phyloP scores from a whole-genome alignment of 192 early-diverging fungal genomes.

The Rhizophagus clarus region DNA sequence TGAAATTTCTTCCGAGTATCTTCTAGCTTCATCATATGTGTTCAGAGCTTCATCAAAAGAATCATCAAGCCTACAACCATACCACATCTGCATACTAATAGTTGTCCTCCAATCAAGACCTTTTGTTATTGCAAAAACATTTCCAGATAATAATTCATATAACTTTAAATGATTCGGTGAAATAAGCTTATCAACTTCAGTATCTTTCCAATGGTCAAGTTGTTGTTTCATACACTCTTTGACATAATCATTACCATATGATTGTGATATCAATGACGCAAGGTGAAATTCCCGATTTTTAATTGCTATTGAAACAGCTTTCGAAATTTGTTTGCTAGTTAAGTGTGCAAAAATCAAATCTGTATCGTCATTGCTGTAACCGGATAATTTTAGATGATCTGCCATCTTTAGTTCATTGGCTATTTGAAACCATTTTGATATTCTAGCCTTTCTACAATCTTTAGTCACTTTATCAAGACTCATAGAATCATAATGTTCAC shows the following conservation, averaged over 20 bases:
- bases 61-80: slow-evolving; percentile 45
- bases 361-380: slow-evolving; percentile 35
- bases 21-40: slow-evolving; percentile 35
- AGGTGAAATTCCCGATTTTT: slow-evolving; percentile 65
- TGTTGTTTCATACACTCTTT: slow-evolving; percentile 46
- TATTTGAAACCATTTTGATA: slow-evolving; percentile 61
- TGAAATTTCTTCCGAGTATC: slow-evolving; percentile 33
- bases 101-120: slow-evolving; percentile 69
- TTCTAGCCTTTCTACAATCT: not conserved
- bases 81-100: slow-evolving; percentile 67
- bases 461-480: not conserved
- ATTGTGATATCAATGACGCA: slow-evolving; percentile 78
- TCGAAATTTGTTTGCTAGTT: slow-evolving; percentile 43
- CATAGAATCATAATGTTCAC: not conserved
- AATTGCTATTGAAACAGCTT: slow-evolving; percentile 67
- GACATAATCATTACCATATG: slow-evolving; percentile 58
- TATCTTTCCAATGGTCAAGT: slow-evolving; percentile 41
- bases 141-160: slow-evolving; percentile 61
- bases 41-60: slow-evolving; percentile 37
- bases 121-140: slow-evolving; percentile 36
- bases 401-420: slow-evolving; percentile 52
- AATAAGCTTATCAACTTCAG: slow-evolving; percentile 39
- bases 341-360: slow-evolving; percentile 53
- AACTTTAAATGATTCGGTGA: slow-evolving; percentile 42
- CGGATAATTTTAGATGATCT: slow-evolving; percentile 40